Percentiles rank a stretch among this genome's conserved stretches.
These are phyloP conservation scores for Caryopteris hybrid DNA, from an alignment of 305 asterid species.

Conservation along the genomic window DNA sequence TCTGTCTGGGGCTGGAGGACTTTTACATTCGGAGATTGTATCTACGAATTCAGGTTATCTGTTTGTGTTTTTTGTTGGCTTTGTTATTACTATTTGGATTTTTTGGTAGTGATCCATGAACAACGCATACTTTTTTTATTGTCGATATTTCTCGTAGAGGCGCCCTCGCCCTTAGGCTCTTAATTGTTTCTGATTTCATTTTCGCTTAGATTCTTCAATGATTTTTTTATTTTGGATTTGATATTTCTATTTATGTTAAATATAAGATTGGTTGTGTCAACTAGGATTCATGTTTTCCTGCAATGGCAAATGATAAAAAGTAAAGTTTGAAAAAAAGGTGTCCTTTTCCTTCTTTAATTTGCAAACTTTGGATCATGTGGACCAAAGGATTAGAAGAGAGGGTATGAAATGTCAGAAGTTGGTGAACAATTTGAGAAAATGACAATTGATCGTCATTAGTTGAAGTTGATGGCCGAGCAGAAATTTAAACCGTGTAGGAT, in stretches of 20 bases:
- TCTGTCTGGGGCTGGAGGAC: constrained; percentile 99
- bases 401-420: background rate
- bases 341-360: background rate
- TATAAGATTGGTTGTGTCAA: constrained; percentile 5
- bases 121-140: background rate
- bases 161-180: background rate
- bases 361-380: background rate
- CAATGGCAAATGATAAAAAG: constrained; percentile 1
- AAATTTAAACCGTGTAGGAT: background rate
- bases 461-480: background rate
- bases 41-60: constrained; percentile 81
- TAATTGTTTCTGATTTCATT: background rate
- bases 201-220: background rate
- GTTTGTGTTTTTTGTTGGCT: background rate
- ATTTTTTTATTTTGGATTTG: background rate
- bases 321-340: background rate
- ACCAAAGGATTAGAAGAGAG: background rate
- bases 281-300: background rate
- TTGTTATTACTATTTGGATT: background rate
- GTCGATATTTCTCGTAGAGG: background rate
- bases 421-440: background rate
- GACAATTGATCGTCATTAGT: background rate
- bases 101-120: background rate
- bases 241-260: background rate
- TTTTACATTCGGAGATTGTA: constrained; percentile 89